Conservation (phyloP, 352 stramenopile genomes). For the Pythium coloratum region DNA sequence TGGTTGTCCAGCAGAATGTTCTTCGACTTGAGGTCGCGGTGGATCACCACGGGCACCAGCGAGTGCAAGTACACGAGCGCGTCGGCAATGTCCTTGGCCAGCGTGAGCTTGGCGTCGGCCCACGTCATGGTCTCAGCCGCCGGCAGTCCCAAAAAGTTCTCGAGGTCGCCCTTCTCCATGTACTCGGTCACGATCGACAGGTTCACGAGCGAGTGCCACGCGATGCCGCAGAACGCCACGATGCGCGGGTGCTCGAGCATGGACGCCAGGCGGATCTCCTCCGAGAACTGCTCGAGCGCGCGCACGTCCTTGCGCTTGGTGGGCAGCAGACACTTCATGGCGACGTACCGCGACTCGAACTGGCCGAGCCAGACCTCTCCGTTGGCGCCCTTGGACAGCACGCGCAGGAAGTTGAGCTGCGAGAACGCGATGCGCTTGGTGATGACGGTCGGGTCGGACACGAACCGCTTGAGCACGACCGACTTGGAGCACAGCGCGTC, state of each 20-base stretch:
- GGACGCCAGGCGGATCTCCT: conserved; percentile 82
- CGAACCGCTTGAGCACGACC: conserved; percentile 52
- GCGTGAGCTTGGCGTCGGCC: conserved; percentile 53
- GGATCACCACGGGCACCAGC: conserved; percentile 61
- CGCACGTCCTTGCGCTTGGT: conserved; percentile 59
- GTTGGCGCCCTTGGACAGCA: conserved; percentile 75
- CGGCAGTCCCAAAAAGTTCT: conserved; percentile 44
- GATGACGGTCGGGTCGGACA: conserved; percentile 66
- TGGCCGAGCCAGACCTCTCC: conserved; percentile 83
- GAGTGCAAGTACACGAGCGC: conserved; percentile 75
- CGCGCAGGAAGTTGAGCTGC: conserved; percentile 68
- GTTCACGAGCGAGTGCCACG: conserved; percentile 76
- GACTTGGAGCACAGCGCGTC: conserved; percentile 65
- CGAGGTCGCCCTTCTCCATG: conserved; percentile 73
- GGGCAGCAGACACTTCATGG: conserved; percentile 76
- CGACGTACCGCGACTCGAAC: conserved; percentile 71
- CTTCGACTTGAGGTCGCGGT: conserved; percentile 76
- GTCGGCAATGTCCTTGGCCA: conserved; percentile 67
- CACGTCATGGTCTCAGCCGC: conserved; percentile 48
- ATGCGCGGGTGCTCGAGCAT: conserved; percentile 80
- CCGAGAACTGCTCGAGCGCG: conserved; percentile 71
- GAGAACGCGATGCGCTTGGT: conserved; percentile 76
- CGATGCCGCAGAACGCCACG: conserved; percentile 77
- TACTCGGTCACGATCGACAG: conserved; percentile 81
- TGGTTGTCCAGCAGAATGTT: conserved; percentile 66